Conservation (phyloP, 73 alveolate genomes). For the Loxodes magnus region DNA sequence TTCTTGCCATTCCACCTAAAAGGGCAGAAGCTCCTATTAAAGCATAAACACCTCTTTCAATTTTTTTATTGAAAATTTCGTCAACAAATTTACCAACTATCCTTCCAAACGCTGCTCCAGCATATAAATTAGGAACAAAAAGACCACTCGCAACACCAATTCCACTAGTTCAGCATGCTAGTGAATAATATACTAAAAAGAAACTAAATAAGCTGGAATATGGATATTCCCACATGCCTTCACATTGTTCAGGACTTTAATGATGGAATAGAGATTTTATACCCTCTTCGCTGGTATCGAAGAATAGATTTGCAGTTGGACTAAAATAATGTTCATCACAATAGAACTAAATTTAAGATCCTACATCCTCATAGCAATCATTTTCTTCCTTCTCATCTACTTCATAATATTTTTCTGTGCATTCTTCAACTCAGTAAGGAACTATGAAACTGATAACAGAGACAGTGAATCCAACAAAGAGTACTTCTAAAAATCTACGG, state of each 20-base stretch:
- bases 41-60: conserved; percentile 25
- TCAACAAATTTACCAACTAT: conserved; percentile 66
- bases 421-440: too few relatives aligned
- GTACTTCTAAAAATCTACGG: too few relatives aligned
- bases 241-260: background rate
- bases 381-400: too few relatives aligned
- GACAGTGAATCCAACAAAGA: too few relatives aligned
- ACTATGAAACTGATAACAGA: too few relatives aligned
- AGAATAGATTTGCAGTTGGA: background rate
- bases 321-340: too few relatives aligned
- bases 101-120: conserved; percentile 57
- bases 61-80: conserved; percentile 15
- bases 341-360: too few relatives aligned
- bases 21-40: conserved; percentile 77
- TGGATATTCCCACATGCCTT: background rate
- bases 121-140: conserved; percentile 28
- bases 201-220: background rate
- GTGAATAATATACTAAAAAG: conserved; percentile 3
- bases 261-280: background rate
- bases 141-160: conserved; percentile 54
- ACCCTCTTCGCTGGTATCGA: background rate
- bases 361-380: too few relatives aligned
- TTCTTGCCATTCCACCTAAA: too few relatives aligned
- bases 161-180: conserved; percentile 16
- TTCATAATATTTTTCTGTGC: too few relatives aligned